Conservation (phyloP, 2,329 filamentous ascomycete species). For the Lachnellula hyalina region DNA sequence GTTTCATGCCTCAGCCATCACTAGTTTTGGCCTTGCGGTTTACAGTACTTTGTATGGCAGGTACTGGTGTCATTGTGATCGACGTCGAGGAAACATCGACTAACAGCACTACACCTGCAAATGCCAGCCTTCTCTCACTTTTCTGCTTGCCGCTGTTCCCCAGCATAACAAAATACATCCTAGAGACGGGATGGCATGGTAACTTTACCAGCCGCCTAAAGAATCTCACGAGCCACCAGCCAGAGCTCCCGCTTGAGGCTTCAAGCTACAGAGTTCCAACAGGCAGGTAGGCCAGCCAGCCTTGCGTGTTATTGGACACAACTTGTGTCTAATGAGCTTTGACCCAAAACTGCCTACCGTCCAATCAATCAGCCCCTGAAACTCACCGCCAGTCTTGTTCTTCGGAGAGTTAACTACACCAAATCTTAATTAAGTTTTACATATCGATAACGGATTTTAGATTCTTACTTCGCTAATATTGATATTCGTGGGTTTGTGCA, state of each 20-base stretch:
- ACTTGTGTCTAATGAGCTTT: constrained; percentile 4
- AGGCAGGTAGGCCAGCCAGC: background rate
- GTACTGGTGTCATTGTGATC: no score
- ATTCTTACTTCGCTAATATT: constrained; percentile 8
- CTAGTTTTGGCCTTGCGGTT: background rate
- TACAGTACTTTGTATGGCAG: no score
- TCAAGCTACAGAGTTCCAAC: background rate
- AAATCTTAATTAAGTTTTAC: constrained; percentile 7
- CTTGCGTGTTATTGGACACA: background rate
- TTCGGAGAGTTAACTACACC: background rate
- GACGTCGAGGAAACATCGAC: background rate
- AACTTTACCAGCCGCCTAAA: constrained; percentile 1
- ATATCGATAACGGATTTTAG: constrained; percentile 5
- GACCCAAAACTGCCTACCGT: background rate
- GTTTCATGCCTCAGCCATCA: background rate
- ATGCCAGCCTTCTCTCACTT: constrained; percentile 1
- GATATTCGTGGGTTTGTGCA: constrained; percentile 15
- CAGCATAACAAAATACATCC: constrained; percentile 2
- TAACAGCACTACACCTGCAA: background rate
- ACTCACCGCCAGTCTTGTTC: constrained; percentile 22
- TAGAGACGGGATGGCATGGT: background rate
- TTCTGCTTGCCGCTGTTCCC: constrained; percentile 2
- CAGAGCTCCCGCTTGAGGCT: background rate
- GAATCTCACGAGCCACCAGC: no score
- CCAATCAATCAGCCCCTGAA: constrained; percentile 17